Base-by-base conservation (phyloP, 2,329 filamentous ascomycete genomes). In the Bipolaris bicolor region DNA sequence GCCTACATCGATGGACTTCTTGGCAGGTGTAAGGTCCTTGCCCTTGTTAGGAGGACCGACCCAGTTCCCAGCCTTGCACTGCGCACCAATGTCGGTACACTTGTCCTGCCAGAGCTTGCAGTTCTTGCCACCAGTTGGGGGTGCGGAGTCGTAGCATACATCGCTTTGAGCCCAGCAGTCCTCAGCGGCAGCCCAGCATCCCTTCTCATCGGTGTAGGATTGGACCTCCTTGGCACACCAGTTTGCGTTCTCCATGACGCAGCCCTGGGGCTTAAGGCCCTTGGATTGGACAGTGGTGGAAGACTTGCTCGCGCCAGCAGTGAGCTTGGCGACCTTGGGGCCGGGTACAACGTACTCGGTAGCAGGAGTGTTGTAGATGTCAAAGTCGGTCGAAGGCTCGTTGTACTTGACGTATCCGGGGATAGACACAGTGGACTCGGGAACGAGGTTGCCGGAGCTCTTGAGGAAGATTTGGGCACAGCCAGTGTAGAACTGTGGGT, bases 401-500 rank as follows among this genome's bases (percentile, higher is more conserved):
- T 77, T 78, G 13, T 79, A 74, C 49, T 81, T 73, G 52, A 90
- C 82, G 65, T 90, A 83, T 7, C 88, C 88, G 0, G 89, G 89
- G 58, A 92, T 91, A 50, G 79, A 82, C 55, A 88, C 86, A 3
- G 81, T 83, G 0, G 85, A 84, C 49, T 72, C 71, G 6, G 84
- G 77, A 1, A 80, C 72, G 0, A 85, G 76, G 48, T 79, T 74
- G 6, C 79, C 82, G 1, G 75, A 71, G 45, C 82, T 82, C 29
- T 85, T 68, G 46, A 92, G 74, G 69, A 85, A 89, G 61, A 92
- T 80, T 75, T 92, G 90, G 1, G 88, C 88, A 72, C 90, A 92
- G 49, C 88, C 86, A 49, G 84, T 79, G 72, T 90, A 92, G 77
- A 90, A 90, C 73, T 92, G 89, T n/a, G 90, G 75, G 51, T 75